A percentile compares a stretch with the other conserved stretches of the same genome.
Conservation (phyloP, 1,139 yeast species). For the Pichia sp. region DNA sequence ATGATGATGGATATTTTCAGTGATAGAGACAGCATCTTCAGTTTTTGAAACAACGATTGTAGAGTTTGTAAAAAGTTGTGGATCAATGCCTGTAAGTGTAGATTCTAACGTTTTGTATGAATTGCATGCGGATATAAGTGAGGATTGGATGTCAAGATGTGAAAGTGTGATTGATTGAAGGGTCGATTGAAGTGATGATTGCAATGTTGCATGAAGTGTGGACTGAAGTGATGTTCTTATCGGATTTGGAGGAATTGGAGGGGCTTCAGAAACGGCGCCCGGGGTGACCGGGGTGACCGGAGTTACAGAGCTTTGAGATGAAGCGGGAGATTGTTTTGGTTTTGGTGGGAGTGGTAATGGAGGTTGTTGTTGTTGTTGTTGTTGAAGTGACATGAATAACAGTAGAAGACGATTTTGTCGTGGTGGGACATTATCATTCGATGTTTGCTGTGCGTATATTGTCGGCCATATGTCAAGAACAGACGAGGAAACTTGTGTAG, state of each 20-base stretch:
- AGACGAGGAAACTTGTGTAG: constrained; percentile 32
- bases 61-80: background rate
- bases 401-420: constrained; percentile 30
- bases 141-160: background rate
- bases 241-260: constrained; percentile 28
- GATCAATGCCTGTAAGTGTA: background rate
- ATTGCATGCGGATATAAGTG: too few species aligned
- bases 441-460: constrained; percentile 15
- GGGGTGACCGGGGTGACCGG: too few species aligned
- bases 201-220: background rate
- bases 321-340: too few species aligned
- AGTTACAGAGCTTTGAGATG: too few species aligned
- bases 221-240: background rate
- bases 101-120: background rate
- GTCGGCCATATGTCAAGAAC: constrained; percentile 53
- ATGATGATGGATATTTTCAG: background rate
- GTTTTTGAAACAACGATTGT: background rate
- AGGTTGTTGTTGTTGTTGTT: background rate
- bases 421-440: constrained; percentile 23
- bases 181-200: background rate
- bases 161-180: background rate
- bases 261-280: too few species aligned
- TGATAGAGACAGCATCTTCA: background rate
- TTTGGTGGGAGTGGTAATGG: too few species aligned
- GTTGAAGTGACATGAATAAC: constrained; percentile 23